Conservation (phyloP, 352 stramenopile genomes). For the Phytophthora sojae region DNA sequence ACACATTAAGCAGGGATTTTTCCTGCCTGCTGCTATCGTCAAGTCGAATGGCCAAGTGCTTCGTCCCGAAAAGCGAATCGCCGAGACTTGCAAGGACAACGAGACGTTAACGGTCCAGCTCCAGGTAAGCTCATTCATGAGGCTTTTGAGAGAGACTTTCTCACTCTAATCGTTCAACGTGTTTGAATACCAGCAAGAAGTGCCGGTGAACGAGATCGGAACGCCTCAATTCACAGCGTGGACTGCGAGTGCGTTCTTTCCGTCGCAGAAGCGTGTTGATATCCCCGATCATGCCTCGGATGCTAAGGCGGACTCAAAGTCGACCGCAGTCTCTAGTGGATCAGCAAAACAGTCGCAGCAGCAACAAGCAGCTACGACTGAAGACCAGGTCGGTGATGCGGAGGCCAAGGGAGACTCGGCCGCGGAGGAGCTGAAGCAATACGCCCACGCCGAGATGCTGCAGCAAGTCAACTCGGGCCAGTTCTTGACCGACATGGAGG, state of each 20-base stretch:
- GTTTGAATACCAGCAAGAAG: constrained; percentile 59
- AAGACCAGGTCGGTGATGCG: constrained; percentile 21
- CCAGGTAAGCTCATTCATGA: constrained; percentile 44
- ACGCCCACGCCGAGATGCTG: constrained; percentile 71
- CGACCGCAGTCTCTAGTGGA: neutral
- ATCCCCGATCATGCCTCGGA: constrained; percentile 10
- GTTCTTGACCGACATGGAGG: constrained; percentile 82
- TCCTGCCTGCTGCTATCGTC: constrained; percentile 65
- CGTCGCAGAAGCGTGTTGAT: constrained; percentile 38
- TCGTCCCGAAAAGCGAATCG: constrained; percentile 59
- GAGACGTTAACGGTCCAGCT: constrained; percentile 70
- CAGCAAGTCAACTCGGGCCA: constrained; percentile 82
- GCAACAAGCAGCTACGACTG: neutral
- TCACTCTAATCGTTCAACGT: neutral
- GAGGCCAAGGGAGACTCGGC: constrained; percentile 39
- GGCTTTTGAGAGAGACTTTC: neutral
- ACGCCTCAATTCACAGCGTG: constrained; percentile 71
- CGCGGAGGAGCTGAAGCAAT: constrained; percentile 67
- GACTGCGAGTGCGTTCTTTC: constrained; percentile 68
- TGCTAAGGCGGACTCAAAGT: constrained; percentile 21
- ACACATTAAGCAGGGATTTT: constrained; percentile 83
- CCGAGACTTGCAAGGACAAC: constrained; percentile 78
- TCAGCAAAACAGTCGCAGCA: constrained; percentile 15
- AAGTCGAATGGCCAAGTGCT: constrained; percentile 59
- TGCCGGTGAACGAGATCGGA: constrained; percentile 86